Evolutionary conservation across 169 alveolate genomes (phyloP), one percentile per base, ranked within the genome.

Genomic region (Plasmodium inui): DNA sequence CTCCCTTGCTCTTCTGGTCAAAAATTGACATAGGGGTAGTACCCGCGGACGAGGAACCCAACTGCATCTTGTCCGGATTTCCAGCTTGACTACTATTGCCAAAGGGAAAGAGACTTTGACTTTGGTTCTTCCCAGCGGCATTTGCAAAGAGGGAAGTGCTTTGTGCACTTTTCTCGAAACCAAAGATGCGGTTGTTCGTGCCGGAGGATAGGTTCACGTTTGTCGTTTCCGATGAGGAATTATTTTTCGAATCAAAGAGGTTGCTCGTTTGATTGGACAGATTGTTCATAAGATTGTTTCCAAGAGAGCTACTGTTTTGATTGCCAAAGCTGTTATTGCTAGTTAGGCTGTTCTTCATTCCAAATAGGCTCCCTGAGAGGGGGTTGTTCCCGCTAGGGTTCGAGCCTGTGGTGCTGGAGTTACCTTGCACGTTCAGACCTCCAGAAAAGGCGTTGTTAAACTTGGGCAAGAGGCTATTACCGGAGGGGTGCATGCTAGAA

Each of bases 111-210:
- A 41, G 39, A 82, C 41, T 14, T 53, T 82, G 55, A 57, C 37
- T 57, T 28, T 82, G 70, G n/a, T 82, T 81, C 14, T 12, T 81
- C 9, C 30, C 82, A 0, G 44, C 14, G 67, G 84, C 37, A 26
- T 57, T 89, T 79, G 26, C 76, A 79, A 89, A 89, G 28, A 89
- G 41, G 26, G 30, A 67, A 22, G 37, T 53, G 3, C 76, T 50
- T 37, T 22, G 81, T 30, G 53, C 22, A 50, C n/a, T 74, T 73
- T 74, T 85, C n/a, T 74, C 83, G 53, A 89, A 89, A 61, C 89
- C 82, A 61, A 73, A 50, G 70, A 89, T 14, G n/a, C 78, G 30
- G 50, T 17, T 50, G 46, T 22, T 73, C 19, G 55, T 53, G 81
- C 50, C 67, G 7, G 41, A 19, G 46, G 82, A 32, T n/a, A 34